Evolutionary conservation across 2,329 filamentous ascomycete species (phyloP), one percentile per base, ranked within the genome.

Genomic region (Plectosphaerella sp.): DNA sequence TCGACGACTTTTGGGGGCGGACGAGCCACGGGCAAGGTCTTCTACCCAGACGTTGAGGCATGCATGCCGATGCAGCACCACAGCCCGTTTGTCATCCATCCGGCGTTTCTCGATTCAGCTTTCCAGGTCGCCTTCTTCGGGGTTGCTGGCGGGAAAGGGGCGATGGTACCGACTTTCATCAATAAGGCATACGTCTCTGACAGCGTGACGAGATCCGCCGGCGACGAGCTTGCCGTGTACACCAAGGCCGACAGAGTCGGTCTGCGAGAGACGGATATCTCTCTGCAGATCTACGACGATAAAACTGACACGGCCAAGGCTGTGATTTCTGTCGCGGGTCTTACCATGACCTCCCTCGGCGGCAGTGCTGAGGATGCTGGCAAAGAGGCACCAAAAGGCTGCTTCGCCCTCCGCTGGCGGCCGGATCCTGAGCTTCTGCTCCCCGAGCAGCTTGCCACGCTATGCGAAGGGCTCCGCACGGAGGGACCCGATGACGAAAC

Each of bases 1-100:
- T 49, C 53, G 28, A 50, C 53, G 25, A 8, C 20, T 25, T 46
- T 46, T 6, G 43, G 20, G 14, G 24, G 18, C 22, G 43, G 43
- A n/a, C 28, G 47, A 7, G 51, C 52, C 11, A 49, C 49, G 42
- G 54, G 52, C 15, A 16, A 47, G 1, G 53, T 56, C 10, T 42
- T 43, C 18, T 49, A 54, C 7, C 52, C 54, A 5, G 52, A 56
- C 22, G 53, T 52, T 15, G 54, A 51, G 45, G 47, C 52, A 9
- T 45, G 49, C 47, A 56, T 56, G 54, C 54, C 54, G 43, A 54
- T 52, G 47, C 49, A 50, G 20, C 51, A 54, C 35, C 52, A 56
- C 28, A 54, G 49, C 47, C 43, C 52, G 9, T 54, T 16, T 8
- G 52, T 54, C 3, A 52, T 56, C n/a, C 54, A 56, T 16, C 54